Evolutionary conservation across 345 rosid species (phyloP), one percentile per base, ranked within the genome.

Genomic region (Citrus australasica): DNA sequence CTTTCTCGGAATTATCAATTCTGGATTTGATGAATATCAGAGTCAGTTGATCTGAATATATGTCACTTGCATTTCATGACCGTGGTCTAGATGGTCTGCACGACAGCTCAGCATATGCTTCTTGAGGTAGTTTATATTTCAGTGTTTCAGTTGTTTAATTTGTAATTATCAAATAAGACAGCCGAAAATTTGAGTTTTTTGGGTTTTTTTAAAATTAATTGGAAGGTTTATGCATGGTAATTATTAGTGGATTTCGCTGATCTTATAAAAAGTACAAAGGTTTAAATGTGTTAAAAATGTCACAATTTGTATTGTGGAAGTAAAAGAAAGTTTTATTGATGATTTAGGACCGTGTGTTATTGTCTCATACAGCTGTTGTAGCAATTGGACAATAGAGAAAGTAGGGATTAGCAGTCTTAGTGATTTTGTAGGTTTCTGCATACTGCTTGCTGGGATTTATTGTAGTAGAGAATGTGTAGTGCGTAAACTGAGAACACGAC

Each of bases 1-100:
- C 11, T 28, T 37, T 40, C 37, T 74, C 55, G 68, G 73, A 61
- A 51, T 42, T 69, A 5, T 30, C 30, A 38, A 28, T 38, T 25
- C 22, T 17, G 22, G 33, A 70, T 70, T 9, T 33, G 30, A 46
- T 33, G 30, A 46, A 46, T 58, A 51, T 74, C 35, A 22, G 40
- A 48, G 48, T 65, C 71, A n/a, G 25, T 65, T 25, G 84, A 78
- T 78, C 69, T 82, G 37, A 46, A 46, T 32, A 37, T 74, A 38
- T 42, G 58, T 63, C 19, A n/a, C 25, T 51, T 70, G 73, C 67
- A 17, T 77, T 77, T 60, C 56, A 60, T 35, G 40, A 59, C 35
- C 22, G 35, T 40, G 73, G 48, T 35, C 16, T 66, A 35, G 17
- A 1, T 42, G n/a, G 24, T 78, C 13, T n/a, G 32, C 51, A 10